Base-by-base conservation (phyloP, 331 rosid species). In the Pyracantha coccinea region DNA sequence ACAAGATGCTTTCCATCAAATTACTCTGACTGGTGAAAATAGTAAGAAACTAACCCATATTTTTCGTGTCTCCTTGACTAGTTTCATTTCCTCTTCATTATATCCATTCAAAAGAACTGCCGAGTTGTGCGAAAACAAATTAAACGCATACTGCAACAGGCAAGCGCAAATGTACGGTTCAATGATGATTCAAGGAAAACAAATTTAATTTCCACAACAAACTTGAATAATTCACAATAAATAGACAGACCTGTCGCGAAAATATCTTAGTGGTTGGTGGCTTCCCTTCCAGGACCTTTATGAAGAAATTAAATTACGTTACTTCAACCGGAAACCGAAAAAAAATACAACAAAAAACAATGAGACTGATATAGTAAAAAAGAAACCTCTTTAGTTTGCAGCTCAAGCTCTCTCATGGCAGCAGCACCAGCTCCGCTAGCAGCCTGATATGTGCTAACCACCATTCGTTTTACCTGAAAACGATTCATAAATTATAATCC, bases 391-490 rank as follows among this genome's bases (percentile, higher is more conserved):
- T 93, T 91, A 71, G 99, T 92, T 88, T 95, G 98, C 79, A 68
- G 90, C 87, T 86, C 84, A 85, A 95, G 99, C 87, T 95, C 99
- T 80, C 94, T 96, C 99, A 95, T 95, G 53, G 98, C 99, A 68
- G 98, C 98, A 80, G 99, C 99, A 41, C 99, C 99, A 75, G 99
- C 99, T 73, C 99, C 99, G 79, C 99, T 92, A 29, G 99, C 99
- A 69, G 99, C 99, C 78, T 95, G 99, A 87, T 95, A 95, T 0
- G 98, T 95, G 73, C 98, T 95, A 65, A 95, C 98, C 77, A 92
- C 97, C 99, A 95, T 95, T 5, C 99, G 92, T 64, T 81, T 41
- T 29, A 95, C 98, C 99, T 95, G 77, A 31, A 88, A 79, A 70
- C 70, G 72, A 52, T 52, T 52, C 57, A 52, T 17, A 52, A 52